A percentile compares a stretch with the other conserved stretches of the same genome.
These are phyloP conservation scores for Rhizopus microsporus DNA, from an alignment of 371 early-diverging fungal species.

Conservation along the genomic window DNA sequence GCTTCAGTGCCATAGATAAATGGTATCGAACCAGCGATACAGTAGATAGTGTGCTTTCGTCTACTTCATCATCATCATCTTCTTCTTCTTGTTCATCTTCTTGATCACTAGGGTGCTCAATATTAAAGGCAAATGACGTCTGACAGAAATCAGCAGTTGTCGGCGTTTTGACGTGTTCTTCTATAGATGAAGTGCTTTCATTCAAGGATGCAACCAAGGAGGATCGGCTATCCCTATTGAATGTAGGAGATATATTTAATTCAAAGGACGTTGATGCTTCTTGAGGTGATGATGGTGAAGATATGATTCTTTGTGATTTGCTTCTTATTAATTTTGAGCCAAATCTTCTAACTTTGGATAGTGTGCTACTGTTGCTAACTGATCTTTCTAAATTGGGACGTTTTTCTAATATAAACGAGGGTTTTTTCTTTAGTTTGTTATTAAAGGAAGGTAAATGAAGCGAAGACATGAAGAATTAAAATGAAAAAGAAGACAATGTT, in stretches of 20 bases:
- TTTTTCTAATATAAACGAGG: neutral
- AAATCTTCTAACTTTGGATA: constrained; percentile 9
- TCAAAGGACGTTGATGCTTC: neutral
- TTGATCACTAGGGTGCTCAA: neutral
- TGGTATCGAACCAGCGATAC: constrained; percentile 6
- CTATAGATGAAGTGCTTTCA: neutral
- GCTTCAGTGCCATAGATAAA: neutral
- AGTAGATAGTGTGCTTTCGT: neutral
- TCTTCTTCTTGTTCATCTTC: neutral
- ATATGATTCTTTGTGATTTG: neutral
- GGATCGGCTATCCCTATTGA: neutral
- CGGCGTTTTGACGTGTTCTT: constrained; percentile 1
- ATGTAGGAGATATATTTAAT: neutral
- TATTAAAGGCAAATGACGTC: neutral
- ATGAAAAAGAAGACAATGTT: constrained; percentile 1
- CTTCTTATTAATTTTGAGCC: constrained; percentile 9
- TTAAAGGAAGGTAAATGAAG: constrained; percentile 4
- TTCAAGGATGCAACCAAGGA: neutral
- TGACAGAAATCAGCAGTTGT: neutral
- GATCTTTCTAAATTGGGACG: neutral
- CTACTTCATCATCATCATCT: neutral
- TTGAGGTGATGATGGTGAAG: neutral
- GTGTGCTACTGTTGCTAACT: neutral
- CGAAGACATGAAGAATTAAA: constrained; percentile 9
- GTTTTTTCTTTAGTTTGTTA: constrained; percentile 1